A percentile compares a stretch with the other conserved stretches of the same genome.
Conservation (phyloP, 371 early-diverging fungal species). For the Entomophthora muscae region DNA sequence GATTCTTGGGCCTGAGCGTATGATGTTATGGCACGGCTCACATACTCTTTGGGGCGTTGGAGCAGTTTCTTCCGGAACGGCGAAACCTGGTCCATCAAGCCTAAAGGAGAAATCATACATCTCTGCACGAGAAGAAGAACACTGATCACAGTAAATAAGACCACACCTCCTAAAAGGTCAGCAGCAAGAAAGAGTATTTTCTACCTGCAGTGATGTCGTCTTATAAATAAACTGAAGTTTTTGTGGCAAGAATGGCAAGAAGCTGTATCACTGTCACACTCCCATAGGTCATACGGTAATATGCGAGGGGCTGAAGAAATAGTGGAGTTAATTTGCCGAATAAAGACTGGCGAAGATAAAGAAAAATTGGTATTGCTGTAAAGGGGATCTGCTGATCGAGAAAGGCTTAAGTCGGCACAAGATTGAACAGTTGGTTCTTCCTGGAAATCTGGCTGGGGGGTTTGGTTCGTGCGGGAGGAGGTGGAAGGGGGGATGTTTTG, state of each 20-base stretch:
- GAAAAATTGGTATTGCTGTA: slow-evolving; percentile 4
- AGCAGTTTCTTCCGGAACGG: background rate
- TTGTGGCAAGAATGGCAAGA: background rate
- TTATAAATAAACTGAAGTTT: background rate
- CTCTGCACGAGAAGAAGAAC: background rate
- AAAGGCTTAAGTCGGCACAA: background rate
- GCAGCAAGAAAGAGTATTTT: background rate
- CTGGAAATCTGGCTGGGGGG: background rate
- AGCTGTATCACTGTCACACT: background rate
- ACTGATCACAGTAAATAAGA: slow-evolving; percentile 3
- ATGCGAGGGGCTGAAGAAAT: background rate
- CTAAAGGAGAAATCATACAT: background rate
- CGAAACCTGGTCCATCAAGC: background rate
- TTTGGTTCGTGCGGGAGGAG: too few relatives aligned
- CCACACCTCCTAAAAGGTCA: slow-evolving; percentile 4
- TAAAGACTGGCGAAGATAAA: background rate
- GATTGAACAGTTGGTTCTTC: background rate
- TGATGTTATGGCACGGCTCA: background rate
- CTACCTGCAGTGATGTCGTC: slow-evolving; percentile 9
- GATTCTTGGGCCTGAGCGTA: background rate
- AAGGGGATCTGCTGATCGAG: slow-evolving; percentile 1
- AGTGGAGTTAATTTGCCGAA: background rate
- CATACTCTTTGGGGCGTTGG: slow-evolving; percentile 2
- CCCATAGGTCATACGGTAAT: slow-evolving; percentile 4
- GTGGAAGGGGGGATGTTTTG: background rate